Evolutionary conservation across 2,329 filamentous ascomycete species (phyloP).

Genomic region (Pseudogymnoascus sp.): DNA sequence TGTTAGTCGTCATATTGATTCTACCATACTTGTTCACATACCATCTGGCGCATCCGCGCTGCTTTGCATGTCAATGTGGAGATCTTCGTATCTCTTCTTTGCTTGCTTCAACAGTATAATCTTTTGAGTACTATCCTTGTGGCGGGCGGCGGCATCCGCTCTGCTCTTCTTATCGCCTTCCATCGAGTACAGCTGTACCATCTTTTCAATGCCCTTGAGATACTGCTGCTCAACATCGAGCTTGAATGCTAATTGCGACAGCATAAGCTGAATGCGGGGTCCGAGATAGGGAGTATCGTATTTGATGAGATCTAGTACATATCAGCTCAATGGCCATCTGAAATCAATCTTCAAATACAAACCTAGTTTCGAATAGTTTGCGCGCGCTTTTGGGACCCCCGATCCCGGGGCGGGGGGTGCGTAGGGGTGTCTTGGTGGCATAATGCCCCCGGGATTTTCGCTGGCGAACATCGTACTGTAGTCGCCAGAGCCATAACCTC

Average conservation of each 20-base stretch:
- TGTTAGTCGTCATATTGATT: constrained; percentile 13
- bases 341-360: constrained; percentile 28
- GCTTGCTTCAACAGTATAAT: constrained; percentile 93
- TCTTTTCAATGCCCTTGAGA: constrained; percentile 97
- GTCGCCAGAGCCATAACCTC: constrained; percentile 52
- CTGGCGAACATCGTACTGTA: constrained; percentile 41
- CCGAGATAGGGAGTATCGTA: constrained; percentile 94
- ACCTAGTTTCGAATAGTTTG: constrained; percentile 97
- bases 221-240: constrained; percentile 98
- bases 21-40: constrained; percentile 35
- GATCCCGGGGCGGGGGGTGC: constrained; percentile 64
- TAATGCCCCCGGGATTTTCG: constrained; percentile 45
- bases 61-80: constrained; percentile 85
- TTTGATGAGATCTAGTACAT: constrained; percentile 80
- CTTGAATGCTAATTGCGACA: constrained; percentile 98
- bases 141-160: constrained; percentile 79
- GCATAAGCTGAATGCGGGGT: constrained; percentile 96
- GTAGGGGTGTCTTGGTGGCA: constrained; percentile 75
- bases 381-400: constrained; percentile 62
- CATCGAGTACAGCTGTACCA: constrained; percentile 95
- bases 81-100: constrained; percentile 90
- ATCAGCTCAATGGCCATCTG: constrained; percentile 14
- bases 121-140: constrained; percentile 95
- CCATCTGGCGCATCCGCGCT: constrained; percentile 69
- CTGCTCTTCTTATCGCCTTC: constrained; percentile 95